Evolutionary conservation across 495 filamentous ascomycete genomes (phyloP), one percentile per base, ranked within the genome.

Genomic region (Hypoxylon fragiforme): DNA sequence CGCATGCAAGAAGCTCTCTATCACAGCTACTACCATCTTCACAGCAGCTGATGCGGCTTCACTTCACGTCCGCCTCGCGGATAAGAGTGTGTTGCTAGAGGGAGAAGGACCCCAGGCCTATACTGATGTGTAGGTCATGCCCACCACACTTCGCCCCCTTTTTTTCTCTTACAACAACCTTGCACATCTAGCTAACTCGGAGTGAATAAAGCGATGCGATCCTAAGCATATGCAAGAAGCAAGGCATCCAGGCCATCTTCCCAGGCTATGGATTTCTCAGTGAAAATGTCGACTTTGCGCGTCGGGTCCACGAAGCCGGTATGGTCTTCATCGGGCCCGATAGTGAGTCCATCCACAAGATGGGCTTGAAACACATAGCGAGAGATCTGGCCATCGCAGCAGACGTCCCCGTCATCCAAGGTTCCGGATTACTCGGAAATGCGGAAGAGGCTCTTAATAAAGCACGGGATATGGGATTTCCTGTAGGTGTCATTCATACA

Each of bases 351-450:
- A 85, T 86, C 14, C 70, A 78, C 36, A 67, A 70, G 0, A 80
- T 85, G 51, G 83, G 83, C 3, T 50, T 83, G 7, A 86, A 86
- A 56, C 82, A 84, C 58, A 66, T 70, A 6, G 83, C 83, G 7
- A 80, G 78, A 62, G 56, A 55, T 9, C 14, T 62, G 16, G 53
- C 56, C 15, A 42, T 41, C n/a, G 24, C 20, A 11, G 53, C 57
- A 11, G 47, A 42, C 7, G 48, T 66, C 8, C 57, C 64, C 3
- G 16, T 67, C 14, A 60, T 65, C 14, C 50, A 46, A 7, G 64
- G 61, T 31, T 57, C 62, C 0, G 43, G 41, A 3, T 26, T 64
- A 3, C 32, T 61, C 5, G n/a, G 20, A 21, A 45, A 21, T 18
- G 54, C 58, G 3, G 36, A 48, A 1, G 47, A 57, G 8, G 45